Conservation (phyloP, 2,329 filamentous ascomycete species). For the Lomentospora prolificans region DNA sequence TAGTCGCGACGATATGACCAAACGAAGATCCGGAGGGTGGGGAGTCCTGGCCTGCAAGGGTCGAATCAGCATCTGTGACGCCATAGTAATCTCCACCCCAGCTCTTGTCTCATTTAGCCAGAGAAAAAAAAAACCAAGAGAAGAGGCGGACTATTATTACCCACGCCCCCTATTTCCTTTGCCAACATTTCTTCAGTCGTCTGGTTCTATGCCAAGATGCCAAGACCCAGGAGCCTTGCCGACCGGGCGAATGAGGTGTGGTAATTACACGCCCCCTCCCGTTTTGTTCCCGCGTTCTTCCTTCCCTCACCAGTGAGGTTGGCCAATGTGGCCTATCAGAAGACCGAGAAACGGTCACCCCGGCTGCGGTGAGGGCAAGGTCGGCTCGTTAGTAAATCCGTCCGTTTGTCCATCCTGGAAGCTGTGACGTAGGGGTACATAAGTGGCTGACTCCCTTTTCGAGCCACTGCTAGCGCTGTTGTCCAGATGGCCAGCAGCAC, state of each 20-base stretch:
- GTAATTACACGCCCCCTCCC: background rate
- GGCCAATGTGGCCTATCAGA: background rate
- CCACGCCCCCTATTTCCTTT: too few species aligned
- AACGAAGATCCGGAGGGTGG: too few species aligned
- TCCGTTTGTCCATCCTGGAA: background rate
- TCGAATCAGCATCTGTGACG: background rate
- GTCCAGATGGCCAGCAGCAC: background rate
- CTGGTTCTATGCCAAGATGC: background rate
- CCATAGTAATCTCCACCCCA: background rate
- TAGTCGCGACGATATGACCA: too few species aligned
- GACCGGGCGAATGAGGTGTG: background rate
- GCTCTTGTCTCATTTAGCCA: background rate
- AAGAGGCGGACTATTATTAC: background rate
- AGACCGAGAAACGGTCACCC: background rate
- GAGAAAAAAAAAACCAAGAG: background rate
- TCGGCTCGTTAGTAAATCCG: background rate
- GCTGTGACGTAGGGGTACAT: background rate
- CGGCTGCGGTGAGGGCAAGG: background rate
- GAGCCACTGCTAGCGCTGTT: background rate
- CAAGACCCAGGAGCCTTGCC: slow-evolving; percentile 1
- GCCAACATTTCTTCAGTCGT: background rate
- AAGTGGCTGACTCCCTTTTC: background rate
- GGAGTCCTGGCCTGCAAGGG: background rate
- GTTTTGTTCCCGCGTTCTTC: background rate
- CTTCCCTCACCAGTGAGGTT: background rate